These are phyloP conservation scores for Fusarium napiforme DNA, from an alignment of 2,329 filamentous ascomycete genomes.

Conservation along the genomic window DNA sequence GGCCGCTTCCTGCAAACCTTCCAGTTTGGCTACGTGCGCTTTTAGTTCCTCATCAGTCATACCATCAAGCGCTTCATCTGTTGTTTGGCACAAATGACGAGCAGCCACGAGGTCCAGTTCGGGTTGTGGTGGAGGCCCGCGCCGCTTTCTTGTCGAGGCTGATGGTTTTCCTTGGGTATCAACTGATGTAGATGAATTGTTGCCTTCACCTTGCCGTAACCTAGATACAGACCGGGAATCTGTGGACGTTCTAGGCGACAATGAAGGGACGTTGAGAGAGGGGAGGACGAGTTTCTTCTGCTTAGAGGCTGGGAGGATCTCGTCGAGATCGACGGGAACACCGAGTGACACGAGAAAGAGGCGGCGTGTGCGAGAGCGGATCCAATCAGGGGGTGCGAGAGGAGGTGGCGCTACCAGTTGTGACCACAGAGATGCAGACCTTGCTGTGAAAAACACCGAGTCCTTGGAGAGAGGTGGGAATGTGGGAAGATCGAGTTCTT, in stretches of 20 bases:
- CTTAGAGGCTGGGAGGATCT: slow-evolving; percentile 95
- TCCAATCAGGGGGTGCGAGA: slow-evolving; percentile 96
- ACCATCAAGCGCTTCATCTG: slow-evolving; percentile 81
- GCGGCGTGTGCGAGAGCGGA: slow-evolving; percentile 91
- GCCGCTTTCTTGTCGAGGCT: slow-evolving; percentile 54
- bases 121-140: slow-evolving; percentile 74
- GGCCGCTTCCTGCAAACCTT: slow-evolving; percentile 76
- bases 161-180: slow-evolving; percentile 68
- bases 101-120: slow-evolving; percentile 83
- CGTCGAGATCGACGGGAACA: slow-evolving; percentile 95
- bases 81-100: slow-evolving; percentile 82
- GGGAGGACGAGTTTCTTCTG: slow-evolving; percentile 97
- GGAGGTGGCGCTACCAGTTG: slow-evolving; percentile 95
- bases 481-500: slow-evolving; percentile 62
- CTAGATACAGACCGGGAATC: slow-evolving; percentile 63
- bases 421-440: slow-evolving; percentile 92
- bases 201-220: slow-evolving; percentile 59
- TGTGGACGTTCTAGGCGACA: slow-evolving; percentile 65
- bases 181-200: slow-evolving; percentile 67
- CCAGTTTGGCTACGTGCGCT: slow-evolving; percentile 75
- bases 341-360: slow-evolving; percentile 96
- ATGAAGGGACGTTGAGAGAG: slow-evolving; percentile 78
- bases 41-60: slow-evolving; percentile 82
- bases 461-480: slow-evolving; percentile 64
- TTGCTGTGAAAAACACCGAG: slow-evolving; percentile 82